Evolutionary conservation across 2,329 filamentous ascomycete species (phyloP), one percentile per base, ranked within the genome.

Genomic region (Botryotinia calthae): DNA sequence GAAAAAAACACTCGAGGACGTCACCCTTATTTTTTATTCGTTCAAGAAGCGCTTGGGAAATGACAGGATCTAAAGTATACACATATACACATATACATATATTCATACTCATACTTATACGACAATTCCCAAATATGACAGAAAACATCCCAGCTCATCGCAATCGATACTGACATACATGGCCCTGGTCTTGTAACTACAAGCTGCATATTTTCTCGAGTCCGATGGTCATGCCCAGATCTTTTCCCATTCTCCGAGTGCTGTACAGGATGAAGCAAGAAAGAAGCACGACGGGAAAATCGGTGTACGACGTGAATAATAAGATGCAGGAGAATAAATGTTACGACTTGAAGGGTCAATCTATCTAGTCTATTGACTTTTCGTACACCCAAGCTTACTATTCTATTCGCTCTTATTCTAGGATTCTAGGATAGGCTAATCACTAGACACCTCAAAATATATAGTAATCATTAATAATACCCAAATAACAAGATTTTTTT

Each of bases 131-230:
- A 51, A 54, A 66, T 40, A 54, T 40, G 46, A 66, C 28, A 18
- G 20, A 37, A 65, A 51, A 22, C n/a, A 18, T 48, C 22, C 28
- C 8, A 66, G 64, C 54, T 66, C 20, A 40, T 66, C 46, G 46
- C 42, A 54, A 54, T 40, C 64, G 37, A 66, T 25, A 51, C 16
- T 34, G 42, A 25, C 58, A 16, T 65, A 65, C 44, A 65, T 48
- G 44, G n/a, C 65, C 48, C 65, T 42, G 46, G 34, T 68, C 65
- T 54, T 42, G 65, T 56, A 68, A 44, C 51, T 69, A n/a, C 66
- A 69, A 31, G 48, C 66, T 69, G 66, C 66, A 69, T 40, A 59
- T n/a, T 69, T 69, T 61, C 66, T 69, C 66, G 66, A 69, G 66
- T 68, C 65, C 65, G 65, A 42, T 68, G 51, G 34, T 59, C 51